Conservation (phyloP, 2,329 filamentous ascomycete genomes). For the Sarocladium strictum region DNA sequence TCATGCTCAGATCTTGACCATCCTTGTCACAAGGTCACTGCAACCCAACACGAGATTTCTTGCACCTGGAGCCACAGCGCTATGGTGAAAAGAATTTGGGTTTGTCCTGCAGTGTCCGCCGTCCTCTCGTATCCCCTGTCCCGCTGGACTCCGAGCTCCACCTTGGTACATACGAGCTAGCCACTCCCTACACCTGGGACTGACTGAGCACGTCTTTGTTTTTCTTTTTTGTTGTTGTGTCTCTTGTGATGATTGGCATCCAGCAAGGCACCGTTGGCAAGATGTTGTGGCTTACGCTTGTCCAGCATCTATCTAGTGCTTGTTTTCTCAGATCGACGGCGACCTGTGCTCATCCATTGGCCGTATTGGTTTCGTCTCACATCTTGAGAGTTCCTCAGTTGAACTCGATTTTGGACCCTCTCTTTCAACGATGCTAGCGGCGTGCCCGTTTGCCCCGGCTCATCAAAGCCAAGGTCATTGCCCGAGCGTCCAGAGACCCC, state of each 20-base stretch:
- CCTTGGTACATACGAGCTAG: conserved; percentile 3
- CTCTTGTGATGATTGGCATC: background rate
- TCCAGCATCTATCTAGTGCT: too few relatives aligned
- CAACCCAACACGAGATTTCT: conserved; percentile 5
- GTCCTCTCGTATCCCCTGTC: conserved; percentile 4
- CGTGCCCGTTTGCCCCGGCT: background rate
- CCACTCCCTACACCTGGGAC: background rate
- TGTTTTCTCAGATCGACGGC: too few relatives aligned
- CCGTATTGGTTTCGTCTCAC: background rate
- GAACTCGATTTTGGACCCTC: background rate
- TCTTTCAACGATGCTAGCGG: conserved; percentile 2
- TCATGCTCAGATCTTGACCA: background rate
- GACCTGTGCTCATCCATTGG: too few relatives aligned
- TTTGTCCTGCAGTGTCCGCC: background rate
- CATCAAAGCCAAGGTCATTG: background rate
- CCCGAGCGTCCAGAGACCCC: background rate
- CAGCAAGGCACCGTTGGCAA: background rate
- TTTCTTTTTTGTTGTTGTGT: conserved; percentile 5
- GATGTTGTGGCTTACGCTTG: background rate
- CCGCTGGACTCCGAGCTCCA: background rate
- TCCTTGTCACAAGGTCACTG: background rate
- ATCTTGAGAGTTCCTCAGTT: background rate
- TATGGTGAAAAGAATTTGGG: background rate
- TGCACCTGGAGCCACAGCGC: background rate
- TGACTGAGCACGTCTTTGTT: background rate